These are phyloP conservation scores for Saccharomyces hybrid DNA, from an alignment of 1,139 yeast species.

Conservation along the genomic window DNA sequence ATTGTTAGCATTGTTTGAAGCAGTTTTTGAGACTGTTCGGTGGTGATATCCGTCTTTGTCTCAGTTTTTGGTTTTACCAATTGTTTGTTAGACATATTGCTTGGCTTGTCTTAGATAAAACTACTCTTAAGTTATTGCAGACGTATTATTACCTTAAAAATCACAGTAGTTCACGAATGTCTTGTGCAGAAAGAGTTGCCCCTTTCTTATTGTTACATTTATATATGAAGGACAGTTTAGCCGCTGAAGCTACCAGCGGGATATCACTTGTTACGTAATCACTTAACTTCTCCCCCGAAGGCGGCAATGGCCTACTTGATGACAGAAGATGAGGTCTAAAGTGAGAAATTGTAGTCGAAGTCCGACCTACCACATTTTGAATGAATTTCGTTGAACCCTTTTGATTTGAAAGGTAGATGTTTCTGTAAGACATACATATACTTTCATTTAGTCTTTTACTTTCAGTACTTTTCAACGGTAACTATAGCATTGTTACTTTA, in stretches of 20 bases:
- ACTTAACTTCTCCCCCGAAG: neutral
- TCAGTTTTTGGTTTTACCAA: conserved; percentile 12
- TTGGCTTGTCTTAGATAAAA: conserved; percentile 49
- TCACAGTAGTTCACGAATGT: neutral
- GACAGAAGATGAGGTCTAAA: too few relatives aligned
- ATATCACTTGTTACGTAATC: neutral
- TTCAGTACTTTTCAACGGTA: neutral
- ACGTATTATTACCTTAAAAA: neutral
- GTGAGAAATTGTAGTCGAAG: too few relatives aligned
- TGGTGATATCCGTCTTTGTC: conserved; percentile 21
- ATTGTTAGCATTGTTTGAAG: conserved; percentile 40
- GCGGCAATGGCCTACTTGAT: neutral
- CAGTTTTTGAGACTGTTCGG: conserved; percentile 36
- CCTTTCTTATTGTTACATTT: neutral
- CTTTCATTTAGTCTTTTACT: neutral
- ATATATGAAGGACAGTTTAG: neutral
- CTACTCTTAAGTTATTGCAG: conserved; percentile 20
- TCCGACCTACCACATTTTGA: too few relatives aligned
- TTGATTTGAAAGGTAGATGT: too few relatives aligned
- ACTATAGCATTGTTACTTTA: neutral
- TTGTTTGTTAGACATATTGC: conserved; percentile 26
- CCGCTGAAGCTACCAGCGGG: neutral
- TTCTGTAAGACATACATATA: too few relatives aligned
- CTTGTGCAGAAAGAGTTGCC: neutral
- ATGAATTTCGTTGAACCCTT: too few relatives aligned